These are phyloP conservation scores for Syzygium grande DNA, from an alignment of 345 rosid species.

Conservation along the genomic window DNA sequence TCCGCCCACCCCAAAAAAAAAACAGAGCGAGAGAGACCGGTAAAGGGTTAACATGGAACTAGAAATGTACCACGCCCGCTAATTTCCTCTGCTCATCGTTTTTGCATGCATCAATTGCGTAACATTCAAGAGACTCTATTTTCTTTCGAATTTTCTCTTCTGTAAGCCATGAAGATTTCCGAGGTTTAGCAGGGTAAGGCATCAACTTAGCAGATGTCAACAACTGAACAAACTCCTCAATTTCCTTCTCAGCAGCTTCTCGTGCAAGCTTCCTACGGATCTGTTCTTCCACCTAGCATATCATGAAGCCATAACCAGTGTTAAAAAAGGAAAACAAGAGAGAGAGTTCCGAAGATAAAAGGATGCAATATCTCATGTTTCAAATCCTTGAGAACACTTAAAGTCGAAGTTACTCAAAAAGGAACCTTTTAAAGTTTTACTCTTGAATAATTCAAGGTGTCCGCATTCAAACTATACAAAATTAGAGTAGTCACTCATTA, in stretches of 20 bases:
- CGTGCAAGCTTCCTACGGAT: slow-evolving; percentile 49
- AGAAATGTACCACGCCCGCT: slow-evolving; percentile 58
- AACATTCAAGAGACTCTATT: slow-evolving; percentile 73
- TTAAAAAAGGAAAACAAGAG: not conserved
- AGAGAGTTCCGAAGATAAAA: not conserved
- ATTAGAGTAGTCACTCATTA: not conserved
- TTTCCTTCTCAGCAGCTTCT: slow-evolving; percentile 78
- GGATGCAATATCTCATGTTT: not conserved
- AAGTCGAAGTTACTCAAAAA: not conserved
- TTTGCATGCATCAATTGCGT: slow-evolving; percentile 72
- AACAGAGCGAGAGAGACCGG: not conserved
- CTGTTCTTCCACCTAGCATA: slow-evolving; percentile 73
- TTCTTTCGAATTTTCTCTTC: slow-evolving; percentile 48
- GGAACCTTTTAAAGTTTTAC: not conserved
- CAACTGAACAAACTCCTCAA: slow-evolving; percentile 57
- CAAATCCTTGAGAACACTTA: not conserved
- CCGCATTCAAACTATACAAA: not conserved
- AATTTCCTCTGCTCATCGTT: slow-evolving; percentile 60
- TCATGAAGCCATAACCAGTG: not conserved
- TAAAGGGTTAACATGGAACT: not conserved
- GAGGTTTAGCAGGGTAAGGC: slow-evolving; percentile 61
- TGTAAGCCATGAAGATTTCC: slow-evolving; percentile 65
- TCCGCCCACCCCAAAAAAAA: too few species aligned
- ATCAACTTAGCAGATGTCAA: slow-evolving; percentile 60
- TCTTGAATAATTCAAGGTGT: not conserved